Percentiles rank a stretch among this genome's conserved stretches.
phyloP scores from a whole-genome alignment of 441 rosid species.

The Arabidopsis hybrid region DNA sequence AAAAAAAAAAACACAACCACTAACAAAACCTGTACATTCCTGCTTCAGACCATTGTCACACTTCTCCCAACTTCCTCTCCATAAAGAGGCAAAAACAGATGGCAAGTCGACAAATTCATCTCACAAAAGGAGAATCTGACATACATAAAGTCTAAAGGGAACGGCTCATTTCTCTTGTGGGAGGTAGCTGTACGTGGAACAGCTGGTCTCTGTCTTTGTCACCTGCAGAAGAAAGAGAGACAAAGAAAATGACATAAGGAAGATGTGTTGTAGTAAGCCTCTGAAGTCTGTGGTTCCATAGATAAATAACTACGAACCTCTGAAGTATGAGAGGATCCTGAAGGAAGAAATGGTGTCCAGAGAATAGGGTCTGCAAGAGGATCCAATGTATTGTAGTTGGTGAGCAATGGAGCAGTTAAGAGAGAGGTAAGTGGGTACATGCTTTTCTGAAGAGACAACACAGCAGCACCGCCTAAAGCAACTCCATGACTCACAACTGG shows the following conservation, averaged over 20 bases:
- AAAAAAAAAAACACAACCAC: conserved; percentile 25
- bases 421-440: conserved; percentile 77
- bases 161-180: conserved; percentile 54
- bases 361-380: conserved; percentile 80
- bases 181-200: conserved; percentile 68
- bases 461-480: conserved; percentile 58
- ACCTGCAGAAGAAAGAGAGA: conserved; percentile 55
- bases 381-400: conserved; percentile 75
- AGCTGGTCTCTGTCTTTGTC: conserved; percentile 84
- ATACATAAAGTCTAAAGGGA: conserved; percentile 11
- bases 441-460: conserved; percentile 78
- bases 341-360: conserved; percentile 85
- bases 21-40: conserved; percentile 43
- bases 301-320: conserved; percentile 62
- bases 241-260: conserved; percentile 9
- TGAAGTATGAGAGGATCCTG: conserved; percentile 69
- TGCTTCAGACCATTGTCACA: conserved; percentile 34
- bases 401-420: conserved; percentile 82
- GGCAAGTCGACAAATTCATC: conserved; percentile 37
- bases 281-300: conserved; percentile 16
- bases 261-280: conserved; percentile 13
- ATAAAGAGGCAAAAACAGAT: conserved; percentile 1
- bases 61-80: conserved; percentile 17
- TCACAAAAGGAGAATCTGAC: conserved; percentile 23
- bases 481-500: conserved; percentile 59